Evolutionary conservation across 2,329 filamentous ascomycete genomes (phyloP), one percentile per base, ranked within the genome.

Genomic region (Epichloe bromicola): DNA sequence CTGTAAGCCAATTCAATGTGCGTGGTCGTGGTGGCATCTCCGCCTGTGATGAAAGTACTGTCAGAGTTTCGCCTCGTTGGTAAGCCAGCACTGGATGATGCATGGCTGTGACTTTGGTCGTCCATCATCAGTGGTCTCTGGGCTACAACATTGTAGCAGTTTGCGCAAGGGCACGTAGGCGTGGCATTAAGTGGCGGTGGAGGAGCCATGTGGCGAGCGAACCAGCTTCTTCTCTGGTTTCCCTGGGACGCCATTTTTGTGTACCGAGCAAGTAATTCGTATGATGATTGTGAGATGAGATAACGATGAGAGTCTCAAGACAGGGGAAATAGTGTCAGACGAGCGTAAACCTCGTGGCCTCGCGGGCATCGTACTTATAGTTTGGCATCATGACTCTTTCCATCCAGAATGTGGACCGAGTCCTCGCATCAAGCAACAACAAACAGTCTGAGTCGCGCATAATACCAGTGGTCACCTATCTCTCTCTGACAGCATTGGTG

Each of bases 191-290:
- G 58, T 44, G 68, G 66, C 2, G 67, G 67, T 17, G 65, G 64
- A 50, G 68, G 66, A 46, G 66, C 59, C 55, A 66, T 69, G 62
- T 70, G 68, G 54, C 67, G 67, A 46, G 65, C 63, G 53, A 69
- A 69, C 68, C 68, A 70, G 55, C 59, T 62, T 47, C 62, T 63
- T 44, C 55, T 59, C 48, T 58, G 53, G 37, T 62, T 63, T 44
- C 55, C 59, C 48, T 58, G 53, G 36, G 64, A 67, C 54, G 65
- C 57, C 64, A 66, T 65, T 45, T 10, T 41, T 10, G 26, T 10
- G 23, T 30, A 30, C 26, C 26, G 3, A 30, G 26, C 3, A 30
- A 4, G 26, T 7, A 26, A 26, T 26, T 6, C 23, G 23, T 10
- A 11, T 30, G 8, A 10, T 4, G 26, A 30, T 30, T 10, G 26